Conservation (phyloP, 192 early-diverging fungal genomes). For the Coemansia sp. region DNA sequence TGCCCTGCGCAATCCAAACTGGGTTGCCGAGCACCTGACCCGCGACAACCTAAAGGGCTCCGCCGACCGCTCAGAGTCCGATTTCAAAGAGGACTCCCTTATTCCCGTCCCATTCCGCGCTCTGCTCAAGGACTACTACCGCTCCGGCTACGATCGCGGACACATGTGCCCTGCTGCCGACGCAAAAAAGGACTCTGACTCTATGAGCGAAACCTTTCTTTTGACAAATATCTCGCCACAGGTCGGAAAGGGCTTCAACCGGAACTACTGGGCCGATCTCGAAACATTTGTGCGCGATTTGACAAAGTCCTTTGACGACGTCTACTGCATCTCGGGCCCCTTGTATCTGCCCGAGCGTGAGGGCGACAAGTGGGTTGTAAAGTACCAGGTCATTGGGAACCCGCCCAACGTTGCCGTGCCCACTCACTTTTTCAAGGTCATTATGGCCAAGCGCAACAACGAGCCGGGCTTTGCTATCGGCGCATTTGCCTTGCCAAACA, state of each 20-base stretch:
- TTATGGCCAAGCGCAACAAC: constrained; percentile 62
- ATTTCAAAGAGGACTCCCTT: constrained; percentile 72
- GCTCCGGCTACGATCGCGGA: constrained; percentile 84
- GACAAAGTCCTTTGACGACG: constrained; percentile 70
- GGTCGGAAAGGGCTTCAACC: constrained; percentile 84
- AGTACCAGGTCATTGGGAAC: constrained; percentile 84
- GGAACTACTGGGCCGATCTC: constrained; percentile 89
- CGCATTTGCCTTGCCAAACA: constrained; percentile 86
- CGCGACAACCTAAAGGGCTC: constrained; percentile 54
- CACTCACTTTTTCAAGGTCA: constrained; percentile 92
- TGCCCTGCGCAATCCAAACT: constrained; percentile 68
- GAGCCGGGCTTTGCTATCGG: constrained; percentile 53
- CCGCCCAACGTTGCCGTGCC: constrained; percentile 87
- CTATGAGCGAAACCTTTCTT: constrained; percentile 86
- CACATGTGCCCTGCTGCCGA: constrained; percentile 93
- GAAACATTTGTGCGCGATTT: constrained; percentile 77
- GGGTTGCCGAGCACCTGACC: constrained; percentile 74
- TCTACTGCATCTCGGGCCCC: constrained; percentile 86
- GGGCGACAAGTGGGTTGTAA: constrained; percentile 73
- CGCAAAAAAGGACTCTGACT: constrained; percentile 63
- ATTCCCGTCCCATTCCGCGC: constrained; percentile 78
- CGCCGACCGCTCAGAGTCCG: constrained; percentile 57
- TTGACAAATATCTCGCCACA: constrained; percentile 78
- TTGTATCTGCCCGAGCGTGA: constrained; percentile 78
- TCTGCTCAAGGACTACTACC: constrained; percentile 72